These are phyloP conservation scores for Mycothermus thermophilus DNA, from an alignment of 495 filamentous ascomycete species.

Conservation along the genomic window DNA sequence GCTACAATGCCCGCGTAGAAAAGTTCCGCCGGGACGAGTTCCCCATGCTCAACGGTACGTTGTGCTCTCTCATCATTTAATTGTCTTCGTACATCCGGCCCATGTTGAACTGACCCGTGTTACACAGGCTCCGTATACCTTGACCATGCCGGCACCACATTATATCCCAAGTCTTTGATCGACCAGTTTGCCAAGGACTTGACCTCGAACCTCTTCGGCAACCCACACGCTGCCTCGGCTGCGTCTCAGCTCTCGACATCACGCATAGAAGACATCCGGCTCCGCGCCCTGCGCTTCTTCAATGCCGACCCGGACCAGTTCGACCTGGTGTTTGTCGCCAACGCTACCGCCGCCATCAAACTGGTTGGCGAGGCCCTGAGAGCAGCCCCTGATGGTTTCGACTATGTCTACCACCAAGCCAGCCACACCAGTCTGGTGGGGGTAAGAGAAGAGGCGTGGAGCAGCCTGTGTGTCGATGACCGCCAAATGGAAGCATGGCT, in stretches of 20 bases:
- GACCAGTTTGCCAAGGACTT: slow-evolving; percentile 64
- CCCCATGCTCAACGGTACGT: slow-evolving; percentile 64
- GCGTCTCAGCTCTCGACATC: slow-evolving; percentile 66
- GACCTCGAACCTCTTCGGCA: slow-evolving; percentile 68
- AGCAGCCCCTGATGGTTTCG: slow-evolving; percentile 50
- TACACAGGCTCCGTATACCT: slow-evolving; percentile 72
- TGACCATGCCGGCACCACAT: slow-evolving; percentile 83
- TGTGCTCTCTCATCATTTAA: background rate
- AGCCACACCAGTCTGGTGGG: slow-evolving; percentile 84
- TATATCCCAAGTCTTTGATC: slow-evolving; percentile 68
- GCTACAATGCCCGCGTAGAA: slow-evolving; percentile 57
- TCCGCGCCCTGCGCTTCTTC: slow-evolving; percentile 63
- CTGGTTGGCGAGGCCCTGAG: slow-evolving; percentile 64
- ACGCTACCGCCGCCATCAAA: slow-evolving; percentile 85
- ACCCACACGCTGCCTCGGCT: slow-evolving; percentile 76
- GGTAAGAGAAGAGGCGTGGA: slow-evolving; percentile 53
- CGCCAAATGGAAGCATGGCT: slow-evolving; percentile 59
- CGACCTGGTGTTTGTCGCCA: slow-evolving; percentile 83
- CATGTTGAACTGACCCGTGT: no score
- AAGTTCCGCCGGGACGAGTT: slow-evolving; percentile 57
- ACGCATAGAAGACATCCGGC: slow-evolving; percentile 61
- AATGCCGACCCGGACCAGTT: slow-evolving; percentile 72
- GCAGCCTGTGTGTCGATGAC: slow-evolving; percentile 55
- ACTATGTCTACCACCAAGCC: slow-evolving; percentile 72
- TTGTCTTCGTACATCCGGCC: slow-evolving; percentile 6